A percentile compares a stretch with the other conserved stretches of the same genome.
Evolutionary conservation across 106 monocot genomes (phyloP).

Genomic region (Dioscorea dumetorum): DNA sequence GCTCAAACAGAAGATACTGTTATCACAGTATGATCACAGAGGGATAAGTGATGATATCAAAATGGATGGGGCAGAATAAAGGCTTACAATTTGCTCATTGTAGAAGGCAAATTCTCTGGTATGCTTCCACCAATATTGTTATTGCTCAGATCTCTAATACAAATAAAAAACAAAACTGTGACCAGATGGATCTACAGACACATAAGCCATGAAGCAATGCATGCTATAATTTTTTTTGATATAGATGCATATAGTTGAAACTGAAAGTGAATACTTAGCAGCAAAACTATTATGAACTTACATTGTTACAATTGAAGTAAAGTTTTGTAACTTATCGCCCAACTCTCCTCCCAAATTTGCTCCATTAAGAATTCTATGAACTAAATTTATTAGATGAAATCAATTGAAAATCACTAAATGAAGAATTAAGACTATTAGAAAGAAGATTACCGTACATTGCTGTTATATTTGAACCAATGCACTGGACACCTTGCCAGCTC

Average conservation of each 20-base stretch:
- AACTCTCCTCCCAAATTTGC: slow-evolving; percentile 91
- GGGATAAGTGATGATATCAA: neutral
- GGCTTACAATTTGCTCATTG: slow-evolving; percentile 70
- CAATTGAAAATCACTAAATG: neutral
- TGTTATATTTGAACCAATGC: slow-evolving; percentile 72
- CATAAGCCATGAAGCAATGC: too few relatives aligned
- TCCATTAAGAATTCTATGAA: slow-evolving; percentile 59
- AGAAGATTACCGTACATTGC: slow-evolving; percentile 53
- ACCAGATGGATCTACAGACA: too few relatives aligned
- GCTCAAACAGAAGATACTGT: neutral
- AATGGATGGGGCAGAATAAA: neutral
- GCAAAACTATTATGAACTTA: slow-evolving; percentile 22
- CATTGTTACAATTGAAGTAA: slow-evolving; percentile 77
- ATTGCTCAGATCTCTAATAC: slow-evolving; percentile 87
- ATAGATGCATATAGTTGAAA: too few relatives aligned
- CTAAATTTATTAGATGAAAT: neutral
- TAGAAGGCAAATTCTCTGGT: slow-evolving; percentile 78
- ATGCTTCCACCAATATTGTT: slow-evolving; percentile 93
- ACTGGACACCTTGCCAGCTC: slow-evolving; percentile 86
- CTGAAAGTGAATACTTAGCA: too few relatives aligned
- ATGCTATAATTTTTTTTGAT: too few relatives aligned
- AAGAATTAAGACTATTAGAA: neutral
- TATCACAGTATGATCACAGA: neutral
- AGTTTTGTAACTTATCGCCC: slow-evolving; percentile 65
- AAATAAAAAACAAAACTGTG: neutral